These are phyloP conservation scores for Barbarea vulgaris DNA, from an alignment of 345 rosid genomes.

Conservation along the genomic window DNA sequence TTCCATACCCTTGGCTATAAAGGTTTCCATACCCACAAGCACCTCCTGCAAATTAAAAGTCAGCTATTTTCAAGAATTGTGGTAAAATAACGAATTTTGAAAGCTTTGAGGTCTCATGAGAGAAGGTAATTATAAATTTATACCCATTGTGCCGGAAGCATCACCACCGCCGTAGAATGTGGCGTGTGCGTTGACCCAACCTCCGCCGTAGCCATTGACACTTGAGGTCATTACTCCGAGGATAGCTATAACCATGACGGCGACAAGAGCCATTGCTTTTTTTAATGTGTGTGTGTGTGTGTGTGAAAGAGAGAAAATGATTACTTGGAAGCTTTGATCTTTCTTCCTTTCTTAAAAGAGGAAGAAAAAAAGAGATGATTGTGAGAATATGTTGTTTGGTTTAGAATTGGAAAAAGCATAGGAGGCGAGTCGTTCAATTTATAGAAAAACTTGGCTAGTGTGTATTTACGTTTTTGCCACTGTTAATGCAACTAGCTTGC, in stretches of 20 bases:
- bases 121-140: background rate
- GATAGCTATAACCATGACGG: conserved; percentile 47
- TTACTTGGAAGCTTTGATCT: conserved; percentile 44
- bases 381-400: conserved; percentile 49
- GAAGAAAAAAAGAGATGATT: conserved; percentile 21
- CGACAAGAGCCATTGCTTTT: conserved; percentile 48
- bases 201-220: conserved; percentile 60
- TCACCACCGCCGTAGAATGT: conserved; percentile 85
- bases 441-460: conserved; percentile 45
- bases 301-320: conserved; percentile 25
- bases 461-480: conserved; percentile 43
- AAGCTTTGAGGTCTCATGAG: conserved; percentile 35
- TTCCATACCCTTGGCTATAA: conserved; percentile 83
- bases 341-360: conserved; percentile 16
- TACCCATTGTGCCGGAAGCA: conserved; percentile 92
- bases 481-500: conserved; percentile 29
- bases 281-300: background rate
- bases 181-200: conserved; percentile 79
- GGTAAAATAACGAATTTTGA: background rate
- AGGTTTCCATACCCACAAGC: conserved; percentile 85
- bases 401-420: conserved; percentile 37
- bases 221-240: conserved; percentile 55
- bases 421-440: conserved; percentile 46
- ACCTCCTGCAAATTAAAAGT: conserved; percentile 51
- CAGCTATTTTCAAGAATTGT: background rate